phyloP scores from a whole-genome alignment of 2,329 filamentous ascomycete species.

The Endocalyx cinctus region DNA sequence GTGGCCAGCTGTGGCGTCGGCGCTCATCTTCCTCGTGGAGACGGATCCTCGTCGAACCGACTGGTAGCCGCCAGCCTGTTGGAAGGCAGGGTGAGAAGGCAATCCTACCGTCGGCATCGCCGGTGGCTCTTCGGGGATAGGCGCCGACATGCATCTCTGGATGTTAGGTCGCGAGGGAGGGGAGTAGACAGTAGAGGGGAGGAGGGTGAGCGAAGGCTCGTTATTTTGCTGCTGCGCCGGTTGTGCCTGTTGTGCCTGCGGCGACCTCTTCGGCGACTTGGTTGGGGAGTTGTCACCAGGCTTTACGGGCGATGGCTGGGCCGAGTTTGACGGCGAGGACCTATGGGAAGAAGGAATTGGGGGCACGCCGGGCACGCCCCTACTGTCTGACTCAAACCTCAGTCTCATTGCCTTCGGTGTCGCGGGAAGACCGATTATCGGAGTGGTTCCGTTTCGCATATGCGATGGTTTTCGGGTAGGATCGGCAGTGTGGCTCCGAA shows the following conservation, averaged over 20 bases:
- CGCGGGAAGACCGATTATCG: conserved; percentile 74
- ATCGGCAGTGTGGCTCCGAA: conserved; percentile 63
- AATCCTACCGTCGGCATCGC: conserved; percentile 26
- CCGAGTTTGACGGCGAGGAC: conserved; percentile 35
- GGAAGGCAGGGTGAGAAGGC: conserved; percentile 38
- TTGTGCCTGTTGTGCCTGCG: too few species aligned
- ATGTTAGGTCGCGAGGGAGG: conserved; percentile 46
- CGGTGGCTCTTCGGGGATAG: conserved; percentile 43
- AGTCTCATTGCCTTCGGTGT: conserved; percentile 90
- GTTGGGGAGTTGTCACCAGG: conserved; percentile 21
- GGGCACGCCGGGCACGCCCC: conserved; percentile 50
- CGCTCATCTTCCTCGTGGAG: conserved; percentile 33
- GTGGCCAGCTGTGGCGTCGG: conserved; percentile 30
- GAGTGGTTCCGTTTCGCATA: conserved; percentile 38
- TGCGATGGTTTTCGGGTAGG: conserved; percentile 48
- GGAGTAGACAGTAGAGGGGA: conserved; percentile 58
- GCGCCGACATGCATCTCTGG: conserved; percentile 60
- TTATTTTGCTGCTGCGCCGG: too few species aligned
- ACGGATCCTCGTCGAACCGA: conserved; percentile 22
- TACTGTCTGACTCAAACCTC: conserved; percentile 58
- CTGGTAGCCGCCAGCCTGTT: conserved; percentile 22
- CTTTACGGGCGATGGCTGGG: conserved; percentile 30
- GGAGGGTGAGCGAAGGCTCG: conserved; percentile 37
- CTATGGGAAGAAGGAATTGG: conserved; percentile 47
- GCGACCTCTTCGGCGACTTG: conserved; percentile 19